A percentile compares a stretch with the other conserved stretches of the same genome.
phyloP scores from a whole-genome alignment of 2,329 filamentous ascomycete species.

The Apiospora phragmitis region DNA sequence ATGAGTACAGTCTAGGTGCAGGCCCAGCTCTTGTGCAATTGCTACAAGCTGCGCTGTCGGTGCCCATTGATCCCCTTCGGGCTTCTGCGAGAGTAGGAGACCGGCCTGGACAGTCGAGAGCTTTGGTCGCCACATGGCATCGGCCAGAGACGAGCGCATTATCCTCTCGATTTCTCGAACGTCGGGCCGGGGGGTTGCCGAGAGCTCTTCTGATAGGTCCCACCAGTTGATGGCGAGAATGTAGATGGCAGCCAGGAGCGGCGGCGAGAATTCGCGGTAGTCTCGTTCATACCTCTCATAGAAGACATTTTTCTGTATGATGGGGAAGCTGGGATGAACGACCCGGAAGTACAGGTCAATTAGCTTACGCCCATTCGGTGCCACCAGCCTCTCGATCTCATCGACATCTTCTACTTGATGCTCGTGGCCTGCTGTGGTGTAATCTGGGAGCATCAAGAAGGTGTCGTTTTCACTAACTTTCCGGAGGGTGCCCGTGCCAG shows the following conservation, averaged over 20 bases:
- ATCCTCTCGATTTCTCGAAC: conserved; percentile 72
- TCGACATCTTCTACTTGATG: conserved; percentile 68
- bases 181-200: conserved; percentile 66
- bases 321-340: conserved; percentile 79
- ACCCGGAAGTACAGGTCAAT: conserved; percentile 81
- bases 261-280: conserved; percentile 72
- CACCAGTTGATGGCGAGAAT: conserved; percentile 88
- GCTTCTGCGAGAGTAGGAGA: conserved; percentile 71
- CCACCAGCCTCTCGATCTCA: conserved; percentile 74
- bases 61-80: conserved; percentile 78
- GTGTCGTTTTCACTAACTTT: conserved; percentile 78
- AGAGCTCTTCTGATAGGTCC: conserved; percentile 70
- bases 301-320: conserved; percentile 80
- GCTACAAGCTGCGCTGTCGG: conserved; percentile 86
- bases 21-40: conserved; percentile 80
- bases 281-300: conserved; percentile 75
- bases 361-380: conserved; percentile 73
- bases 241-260: conserved; percentile 78
- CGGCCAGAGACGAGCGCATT: conserved; percentile 69
- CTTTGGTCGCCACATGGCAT: conserved; percentile 81
- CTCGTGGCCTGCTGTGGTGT: conserved; percentile 69
- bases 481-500: conserved; percentile 67
- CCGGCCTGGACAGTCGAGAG: conserved; percentile 79
- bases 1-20: conserved; percentile 82
- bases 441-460: conserved; percentile 78